Evolutionary conservation across 148 eudicot species (phyloP).

Genomic region (Cornus florida): DNA sequence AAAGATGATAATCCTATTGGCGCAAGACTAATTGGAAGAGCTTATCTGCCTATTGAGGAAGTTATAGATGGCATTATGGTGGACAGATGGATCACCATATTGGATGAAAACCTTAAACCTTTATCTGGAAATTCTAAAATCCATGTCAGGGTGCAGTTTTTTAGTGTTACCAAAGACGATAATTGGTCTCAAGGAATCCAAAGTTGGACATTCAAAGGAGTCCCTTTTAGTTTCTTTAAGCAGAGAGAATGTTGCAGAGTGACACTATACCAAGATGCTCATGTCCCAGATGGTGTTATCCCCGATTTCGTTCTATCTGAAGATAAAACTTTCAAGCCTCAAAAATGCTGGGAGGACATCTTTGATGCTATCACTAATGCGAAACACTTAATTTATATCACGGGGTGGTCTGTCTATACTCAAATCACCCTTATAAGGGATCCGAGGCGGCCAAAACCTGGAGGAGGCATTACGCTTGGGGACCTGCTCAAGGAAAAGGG

Average conservation of each 20-base stretch:
- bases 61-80: conserved; percentile 43
- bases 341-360: conserved; percentile 71
- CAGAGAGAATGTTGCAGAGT: conserved; percentile 64
- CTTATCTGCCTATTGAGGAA: conserved; percentile 57
- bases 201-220: conserved; percentile 48
- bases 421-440: conserved; percentile 58
- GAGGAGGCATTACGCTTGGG: conserved; percentile 50
- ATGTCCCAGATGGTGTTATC: conserved; percentile 38
- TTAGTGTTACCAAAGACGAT: conserved; percentile 38
- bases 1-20: conserved; percentile 67
- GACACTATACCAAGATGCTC: conserved; percentile 69
- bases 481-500: conserved; percentile 63
- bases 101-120: conserved; percentile 45
- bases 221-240: conserved; percentile 56
- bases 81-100: conserved; percentile 50
- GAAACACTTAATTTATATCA: conserved; percentile 60
- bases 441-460: conserved; percentile 41
- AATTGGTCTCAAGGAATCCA: conserved; percentile 69
- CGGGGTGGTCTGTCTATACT: conserved; percentile 82
- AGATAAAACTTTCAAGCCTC: conserved; percentile 31
- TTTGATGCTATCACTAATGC: conserved; percentile 68
- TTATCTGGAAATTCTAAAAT: conserved; percentile 50
- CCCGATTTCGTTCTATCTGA: conserved; percentile 1
- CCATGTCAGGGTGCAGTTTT: conserved; percentile 57
- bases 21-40: conserved; percentile 80